These are phyloP conservation scores for Pleurotus platypus DNA, from an alignment of 768 basidiomycete species.

Conservation along the genomic window DNA sequence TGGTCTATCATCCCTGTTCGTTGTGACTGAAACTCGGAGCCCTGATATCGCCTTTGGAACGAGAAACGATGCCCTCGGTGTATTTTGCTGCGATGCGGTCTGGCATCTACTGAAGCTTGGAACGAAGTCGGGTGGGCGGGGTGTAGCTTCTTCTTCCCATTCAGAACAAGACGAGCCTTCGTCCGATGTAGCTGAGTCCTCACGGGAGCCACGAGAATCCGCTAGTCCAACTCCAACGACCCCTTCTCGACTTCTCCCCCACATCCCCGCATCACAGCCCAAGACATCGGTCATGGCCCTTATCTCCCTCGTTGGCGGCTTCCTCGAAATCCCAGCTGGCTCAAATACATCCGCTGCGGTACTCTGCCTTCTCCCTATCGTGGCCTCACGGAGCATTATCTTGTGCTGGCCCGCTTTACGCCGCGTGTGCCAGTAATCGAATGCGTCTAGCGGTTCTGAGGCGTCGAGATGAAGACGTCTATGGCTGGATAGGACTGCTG, in stretches of 20 bases:
- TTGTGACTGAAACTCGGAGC: not conserved
- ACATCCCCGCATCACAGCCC: not conserved
- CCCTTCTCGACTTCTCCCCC: not conserved
- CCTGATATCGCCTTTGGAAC: not conserved
- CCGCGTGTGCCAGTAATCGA: not conserved
- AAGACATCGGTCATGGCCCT: not conserved
- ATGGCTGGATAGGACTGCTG: not conserved
- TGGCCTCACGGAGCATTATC: not conserved
- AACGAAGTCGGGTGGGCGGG: slow-evolving; percentile 4
- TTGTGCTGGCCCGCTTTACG: not conserved
- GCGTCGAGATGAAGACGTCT: not conserved
- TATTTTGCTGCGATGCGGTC: not conserved
- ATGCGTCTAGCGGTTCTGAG: not conserved
- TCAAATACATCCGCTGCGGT: not conserved
- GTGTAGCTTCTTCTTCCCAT: slow-evolving; percentile 2
- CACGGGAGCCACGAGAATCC: not conserved
- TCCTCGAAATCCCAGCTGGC: not conserved
- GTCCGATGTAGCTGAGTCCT: not conserved
- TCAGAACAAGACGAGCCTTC: not conserved
- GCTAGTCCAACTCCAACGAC: not conserved
- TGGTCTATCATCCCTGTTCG: not conserved
- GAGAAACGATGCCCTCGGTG: not conserved
- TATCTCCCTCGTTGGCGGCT: not conserved
- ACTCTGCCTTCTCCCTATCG: not conserved
- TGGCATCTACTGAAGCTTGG: not conserved